Evolutionary conservation across 208 protist species (phyloP).

Genomic region (Blechomonas ayalai): DNA sequence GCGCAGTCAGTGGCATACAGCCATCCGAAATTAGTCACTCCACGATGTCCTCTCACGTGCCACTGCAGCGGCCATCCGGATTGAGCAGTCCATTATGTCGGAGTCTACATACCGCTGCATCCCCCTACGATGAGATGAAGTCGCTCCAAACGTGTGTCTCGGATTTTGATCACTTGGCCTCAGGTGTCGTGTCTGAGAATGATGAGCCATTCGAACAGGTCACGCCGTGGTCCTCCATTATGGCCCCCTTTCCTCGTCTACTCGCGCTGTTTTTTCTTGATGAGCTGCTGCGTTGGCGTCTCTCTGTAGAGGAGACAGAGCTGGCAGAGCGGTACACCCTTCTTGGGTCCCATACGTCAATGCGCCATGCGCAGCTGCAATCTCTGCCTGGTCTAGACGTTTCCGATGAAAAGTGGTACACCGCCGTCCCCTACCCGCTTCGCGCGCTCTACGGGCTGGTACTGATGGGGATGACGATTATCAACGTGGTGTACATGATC

Average conservation of each 20-base stretch:
- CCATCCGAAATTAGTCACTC: neutral
- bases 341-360: conserved; percentile 17
- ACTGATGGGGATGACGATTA: conserved; percentile 21
- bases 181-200: neutral
- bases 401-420: conserved; percentile 43
- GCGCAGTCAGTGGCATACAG: neutral
- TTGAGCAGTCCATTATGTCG: too few species aligned
- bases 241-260: conserved; percentile 17
- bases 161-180: conserved; percentile 1
- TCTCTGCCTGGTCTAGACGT: conserved; percentile 13
- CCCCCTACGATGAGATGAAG: conserved; percentile 3
- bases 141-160: conserved; percentile 34
- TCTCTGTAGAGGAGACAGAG: conserved; percentile 22
- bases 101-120: neutral
- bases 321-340: conserved; percentile 27
- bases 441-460: conserved; percentile 23
- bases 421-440: conserved; percentile 26
- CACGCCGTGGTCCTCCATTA: conserved; percentile 23
- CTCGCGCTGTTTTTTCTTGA: conserved; percentile 53
- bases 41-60: neutral
- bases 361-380: conserved; percentile 2
- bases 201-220: conserved; percentile 1
- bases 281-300: conserved; percentile 51
- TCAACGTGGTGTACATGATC: conserved; percentile 41
- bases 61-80: too few species aligned